A percentile compares a stretch with the other conserved stretches of the same genome.
Conservation (phyloP, 1,139 yeast genomes). For the Candida tropicalis region DNA sequence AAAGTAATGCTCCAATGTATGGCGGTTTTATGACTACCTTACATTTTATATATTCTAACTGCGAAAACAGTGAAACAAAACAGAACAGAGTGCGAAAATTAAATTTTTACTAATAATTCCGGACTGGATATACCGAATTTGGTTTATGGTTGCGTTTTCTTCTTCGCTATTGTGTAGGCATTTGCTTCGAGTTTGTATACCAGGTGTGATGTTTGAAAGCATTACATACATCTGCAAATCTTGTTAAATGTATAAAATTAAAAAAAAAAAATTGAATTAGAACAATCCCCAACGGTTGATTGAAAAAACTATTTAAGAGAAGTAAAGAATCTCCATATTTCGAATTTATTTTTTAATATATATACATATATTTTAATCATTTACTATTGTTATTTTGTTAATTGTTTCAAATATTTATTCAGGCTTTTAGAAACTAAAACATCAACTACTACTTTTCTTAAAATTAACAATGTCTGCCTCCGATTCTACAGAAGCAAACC, state of each 20-base stretch:
- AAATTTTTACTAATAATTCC: background rate
- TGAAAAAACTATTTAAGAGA: background rate
- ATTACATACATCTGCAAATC: background rate
- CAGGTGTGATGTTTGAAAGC: background rate
- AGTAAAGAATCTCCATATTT: slow-evolving; percentile 1
- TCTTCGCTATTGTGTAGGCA: background rate
- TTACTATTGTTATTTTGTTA: background rate
- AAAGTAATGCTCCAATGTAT: too few species aligned
- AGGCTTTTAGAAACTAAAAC: background rate
- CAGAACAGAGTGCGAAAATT: background rate
- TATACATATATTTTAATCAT: too few species aligned
- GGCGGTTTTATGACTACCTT: too few species aligned
- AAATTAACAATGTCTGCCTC: slow-evolving; percentile 6
- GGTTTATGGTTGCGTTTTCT: background rate
- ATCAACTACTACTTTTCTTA: background rate
- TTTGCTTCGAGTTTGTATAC: background rate
- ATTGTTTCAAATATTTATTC: background rate
- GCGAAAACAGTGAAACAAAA: background rate
- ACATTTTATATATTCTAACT: too few species aligned
- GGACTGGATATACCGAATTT: slow-evolving; percentile 1
- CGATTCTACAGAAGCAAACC: slow-evolving; percentile 5
- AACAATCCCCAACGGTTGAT: background rate
- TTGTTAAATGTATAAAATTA: background rate
- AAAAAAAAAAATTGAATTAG: background rate
- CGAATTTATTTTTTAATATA: background rate